Conservation (phyloP, 176 grass and related monocot species). For the Saccharum spontaneum region DNA sequence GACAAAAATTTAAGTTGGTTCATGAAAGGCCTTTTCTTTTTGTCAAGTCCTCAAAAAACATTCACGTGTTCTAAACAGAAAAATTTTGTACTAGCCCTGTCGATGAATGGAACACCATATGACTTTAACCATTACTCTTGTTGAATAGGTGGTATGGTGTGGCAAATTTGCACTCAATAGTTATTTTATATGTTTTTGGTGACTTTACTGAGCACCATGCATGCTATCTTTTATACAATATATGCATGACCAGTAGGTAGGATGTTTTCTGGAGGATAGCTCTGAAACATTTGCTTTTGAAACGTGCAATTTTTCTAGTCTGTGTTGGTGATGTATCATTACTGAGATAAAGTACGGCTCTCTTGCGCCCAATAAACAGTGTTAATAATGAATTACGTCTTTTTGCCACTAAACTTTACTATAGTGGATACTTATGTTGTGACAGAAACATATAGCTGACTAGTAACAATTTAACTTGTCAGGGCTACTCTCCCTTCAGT, state of each 20-base stretch:
- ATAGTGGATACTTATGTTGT: background rate
- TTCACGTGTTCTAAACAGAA: background rate
- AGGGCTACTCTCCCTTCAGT: background rate
- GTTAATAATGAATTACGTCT: background rate
- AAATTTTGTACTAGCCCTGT: background rate
- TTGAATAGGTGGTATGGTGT: background rate
- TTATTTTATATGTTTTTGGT: background rate
- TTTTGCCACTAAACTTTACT: background rate
- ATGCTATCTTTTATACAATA: background rate
- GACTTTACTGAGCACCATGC: background rate
- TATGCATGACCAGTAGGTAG: background rate
- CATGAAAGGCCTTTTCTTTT: background rate
- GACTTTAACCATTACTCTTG: background rate
- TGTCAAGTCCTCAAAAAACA: background rate
- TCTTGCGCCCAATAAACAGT: background rate
- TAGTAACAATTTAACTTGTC: constrained; percentile 7
- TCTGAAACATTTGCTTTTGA: background rate
- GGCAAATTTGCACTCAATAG: background rate
- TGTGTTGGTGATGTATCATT: background rate
- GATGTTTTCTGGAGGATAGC: background rate
- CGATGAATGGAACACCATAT: background rate
- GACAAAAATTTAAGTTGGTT: background rate
- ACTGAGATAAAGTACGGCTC: background rate
- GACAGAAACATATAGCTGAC: constrained; percentile 10
- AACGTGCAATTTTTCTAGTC: background rate